phyloP scores from a whole-genome alignment of 495 filamentous ascomycete genomes.

The Thozetella sp. region DNA sequence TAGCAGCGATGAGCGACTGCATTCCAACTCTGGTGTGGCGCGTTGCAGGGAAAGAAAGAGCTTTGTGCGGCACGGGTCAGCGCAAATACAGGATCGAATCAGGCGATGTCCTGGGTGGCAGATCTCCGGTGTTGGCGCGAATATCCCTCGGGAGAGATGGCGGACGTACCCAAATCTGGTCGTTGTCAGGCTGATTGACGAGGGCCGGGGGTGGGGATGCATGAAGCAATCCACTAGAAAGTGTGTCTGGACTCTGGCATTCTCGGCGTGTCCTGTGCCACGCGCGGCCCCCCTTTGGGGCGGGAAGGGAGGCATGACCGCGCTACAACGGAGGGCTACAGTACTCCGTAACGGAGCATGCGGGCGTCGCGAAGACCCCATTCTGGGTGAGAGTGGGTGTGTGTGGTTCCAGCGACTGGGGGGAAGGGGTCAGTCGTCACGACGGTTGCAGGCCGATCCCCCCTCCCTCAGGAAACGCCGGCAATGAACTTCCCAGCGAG shows the following conservation, averaged over 20 bases:
- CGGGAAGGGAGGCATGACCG: constrained; percentile 3
- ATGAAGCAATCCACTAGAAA: constrained; percentile 2
- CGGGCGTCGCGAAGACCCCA: too few relatives aligned
- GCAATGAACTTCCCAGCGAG: neutral
- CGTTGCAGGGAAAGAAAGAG: neutral
- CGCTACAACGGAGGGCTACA: neutral
- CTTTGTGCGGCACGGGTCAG: constrained; percentile 2
- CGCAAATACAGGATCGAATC: neutral
- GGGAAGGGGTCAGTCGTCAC: constrained; percentile 3
- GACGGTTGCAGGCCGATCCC: neutral
- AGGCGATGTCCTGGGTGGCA: neutral
- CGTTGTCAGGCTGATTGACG: neutral
- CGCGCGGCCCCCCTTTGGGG: constrained; percentile 2
- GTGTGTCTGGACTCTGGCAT: neutral
- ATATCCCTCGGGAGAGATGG: neutral
- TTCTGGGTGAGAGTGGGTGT: too few relatives aligned
- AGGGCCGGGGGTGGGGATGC: neutral
- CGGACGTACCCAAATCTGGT: neutral
- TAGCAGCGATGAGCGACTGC: neutral
- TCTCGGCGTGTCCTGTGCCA: constrained; percentile 11
- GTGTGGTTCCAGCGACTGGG: neutral
- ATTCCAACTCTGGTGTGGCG: neutral
- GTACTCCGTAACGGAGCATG: too few relatives aligned
- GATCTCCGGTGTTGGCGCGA: neutral
- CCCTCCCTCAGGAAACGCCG: neutral